Base-by-base conservation (phyloP, 768 basidiomycete species). In the Lentinula aciculospora region DNA sequence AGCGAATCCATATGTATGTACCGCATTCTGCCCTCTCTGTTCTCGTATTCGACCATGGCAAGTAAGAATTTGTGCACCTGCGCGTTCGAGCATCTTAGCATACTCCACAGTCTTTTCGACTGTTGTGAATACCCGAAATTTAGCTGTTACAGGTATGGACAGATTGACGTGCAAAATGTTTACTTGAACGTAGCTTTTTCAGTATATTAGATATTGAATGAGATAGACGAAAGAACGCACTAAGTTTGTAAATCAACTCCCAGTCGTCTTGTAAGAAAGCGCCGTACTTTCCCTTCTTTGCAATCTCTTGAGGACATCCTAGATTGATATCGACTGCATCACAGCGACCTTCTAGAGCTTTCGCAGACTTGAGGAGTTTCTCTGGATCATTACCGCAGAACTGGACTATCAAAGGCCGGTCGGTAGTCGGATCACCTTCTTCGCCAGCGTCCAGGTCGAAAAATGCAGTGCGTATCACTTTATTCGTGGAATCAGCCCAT, bases 321-420 rank as follows among this genome's bases (percentile, higher is more conserved):
- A 94, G 74, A 68, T 99, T 98, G 69, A 99, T 78, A 68, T 99
- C 97, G 32, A 98, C 83, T 0, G 92, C 97, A 70, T 99, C 96
- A 65, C 93, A 95, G 58, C 87, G 78, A 0, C 77, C 72, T 64
- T 94, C 87, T 6, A 99, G 78, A 7, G 81, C 76, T 64, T 80
- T 81, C 0, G 97, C 97, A 12, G 94, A 85, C 1, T 75, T 75
- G 29, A 98, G 80, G 3, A 97, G 78, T 34, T 84, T 75, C 3
- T 89, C 84, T 0, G 92, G 86, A 63, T 94, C 83, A 69, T 99
- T 96, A 27, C 88, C 93, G 64, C 94, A 96, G 71, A 99, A 97
- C 74, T 97, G 94, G 42, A 94, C 82, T 59, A 98, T 83, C 29
- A 98, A 78, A 0, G 94, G 94, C 49, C 94, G 77, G 71, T 98